Evolutionary conservation across 2,329 filamentous ascomycete genomes (phyloP), one percentile per base, ranked within the genome.

Genomic region (Alternaria angustiovoidea): DNA sequence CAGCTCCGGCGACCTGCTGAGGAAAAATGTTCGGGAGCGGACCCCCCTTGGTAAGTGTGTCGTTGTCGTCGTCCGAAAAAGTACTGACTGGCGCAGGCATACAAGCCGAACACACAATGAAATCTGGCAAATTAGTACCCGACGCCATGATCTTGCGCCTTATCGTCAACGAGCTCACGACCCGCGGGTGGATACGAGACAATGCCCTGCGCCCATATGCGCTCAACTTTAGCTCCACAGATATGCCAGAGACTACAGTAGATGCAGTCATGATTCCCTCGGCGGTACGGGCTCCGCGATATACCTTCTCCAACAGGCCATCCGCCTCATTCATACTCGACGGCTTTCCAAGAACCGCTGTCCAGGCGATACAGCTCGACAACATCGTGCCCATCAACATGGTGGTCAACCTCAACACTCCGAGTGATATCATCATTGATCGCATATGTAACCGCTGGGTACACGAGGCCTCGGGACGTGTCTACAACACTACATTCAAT

Each of bases 401-500:
- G 62, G 95, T 93, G 49, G 90, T 97, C 60, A 93, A 91, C 56
- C 85, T 98, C 69, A 86, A 90, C 74, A 98, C 94, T 0, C 95
- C 95, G 0, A 87, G 91, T 34, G 87, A 90, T 8, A 92, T 97
- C 62, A 93, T 99, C 62, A 86, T 98, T 66, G 88, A 93, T 69
- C 91, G 95, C 56, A 97, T 99, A 69, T 88, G 91, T 43, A 93
- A 93, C 52, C 90, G 95, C 58, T 97, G 94, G 94, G 90, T 97
- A 41, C 95, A 99, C 79, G 91, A 91, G 72, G 89, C 93, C 0
- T 96, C 93, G 0, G 95, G 95, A 1, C 87, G 95, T 28, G 91
- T 97, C 16, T 99, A 99, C 84, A 99, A 99, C 78, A 96, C 93
- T 2, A 89, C 89, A 0, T 99, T 97, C 83, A 93, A 98, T 75